A percentile compares a stretch with the other conserved stretches of the same genome.
phyloP scores from a whole-genome alignment of 2,329 filamentous ascomycete species.

The Fusarium nurragi region DNA sequence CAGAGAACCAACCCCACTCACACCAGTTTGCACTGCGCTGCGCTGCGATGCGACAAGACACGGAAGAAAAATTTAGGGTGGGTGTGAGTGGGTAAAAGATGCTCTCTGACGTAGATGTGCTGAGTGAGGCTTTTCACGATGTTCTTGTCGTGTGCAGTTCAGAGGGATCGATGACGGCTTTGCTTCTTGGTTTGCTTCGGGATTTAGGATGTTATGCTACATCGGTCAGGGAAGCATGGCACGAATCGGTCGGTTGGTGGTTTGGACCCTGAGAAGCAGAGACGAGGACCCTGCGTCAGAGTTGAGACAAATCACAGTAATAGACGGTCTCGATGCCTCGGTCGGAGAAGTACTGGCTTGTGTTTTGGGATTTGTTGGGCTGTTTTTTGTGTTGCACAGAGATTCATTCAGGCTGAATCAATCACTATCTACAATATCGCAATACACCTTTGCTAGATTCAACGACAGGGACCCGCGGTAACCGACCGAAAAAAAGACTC shows the following conservation, averaged over 20 bases:
- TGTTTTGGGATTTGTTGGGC: neutral
- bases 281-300: slow-evolving; percentile 13
- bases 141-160: neutral
- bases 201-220: too few relatives aligned
- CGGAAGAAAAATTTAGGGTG: slow-evolving; percentile 14
- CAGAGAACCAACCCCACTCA: slow-evolving; percentile 28
- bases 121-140: slow-evolving; percentile 37
- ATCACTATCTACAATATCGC: neutral
- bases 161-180: slow-evolving; percentile 26
- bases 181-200: slow-evolving; percentile 9
- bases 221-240: slow-evolving; percentile 10
- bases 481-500: slow-evolving; percentile 12
- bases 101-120: slow-evolving; percentile 29
- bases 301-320: slow-evolving; percentile 1
- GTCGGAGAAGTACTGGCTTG: neutral
- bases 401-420: slow-evolving; percentile 21
- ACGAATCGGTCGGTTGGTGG: slow-evolving; percentile 15
- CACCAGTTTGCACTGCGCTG: slow-evolving; percentile 3
- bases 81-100: slow-evolving; percentile 24
- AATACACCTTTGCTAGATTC: slow-evolving; percentile 21
- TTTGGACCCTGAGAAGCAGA: slow-evolving; percentile 13
- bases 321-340: slow-evolving; percentile 9
- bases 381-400: neutral
- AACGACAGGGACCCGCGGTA: slow-evolving; percentile 32
- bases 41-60: slow-evolving; percentile 5